Conservation (phyloP, 192 early-diverging fungal species). For the Backusella luteola region DNA sequence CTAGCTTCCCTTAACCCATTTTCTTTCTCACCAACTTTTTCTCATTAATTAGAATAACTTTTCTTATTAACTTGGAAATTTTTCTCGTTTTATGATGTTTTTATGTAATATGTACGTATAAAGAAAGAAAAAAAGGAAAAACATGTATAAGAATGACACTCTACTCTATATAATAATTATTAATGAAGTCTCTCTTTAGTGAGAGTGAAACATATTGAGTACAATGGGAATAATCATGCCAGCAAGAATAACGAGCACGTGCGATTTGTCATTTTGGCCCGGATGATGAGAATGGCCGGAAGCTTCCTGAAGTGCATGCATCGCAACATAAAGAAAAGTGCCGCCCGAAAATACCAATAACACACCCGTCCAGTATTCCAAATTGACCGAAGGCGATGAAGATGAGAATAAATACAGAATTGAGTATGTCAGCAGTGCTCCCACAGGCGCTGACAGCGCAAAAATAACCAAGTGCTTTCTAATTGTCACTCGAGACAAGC, state of each 20-base stretch:
- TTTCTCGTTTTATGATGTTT: too few species aligned
- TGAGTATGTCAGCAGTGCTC: slow-evolving; percentile 61
- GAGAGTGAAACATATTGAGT: slow-evolving; percentile 30
- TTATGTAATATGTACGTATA: not conserved
- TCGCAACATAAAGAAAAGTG: slow-evolving; percentile 91
- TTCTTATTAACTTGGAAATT: too few species aligned
- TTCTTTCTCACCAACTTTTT: too few species aligned
- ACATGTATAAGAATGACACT: slow-evolving; percentile 1
- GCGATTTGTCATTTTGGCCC: not conserved
- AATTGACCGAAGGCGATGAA: slow-evolving; percentile 33
- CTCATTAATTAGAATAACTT: too few species aligned
- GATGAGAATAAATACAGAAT: slow-evolving; percentile 40
- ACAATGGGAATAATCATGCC: slow-evolving; percentile 37
- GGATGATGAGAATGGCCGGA: slow-evolving; percentile 5
- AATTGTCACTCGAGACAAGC: slow-evolving; percentile 61
- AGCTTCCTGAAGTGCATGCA: slow-evolving; percentile 61
- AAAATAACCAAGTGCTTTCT: slow-evolving; percentile 79
- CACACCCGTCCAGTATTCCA: slow-evolving; percentile 78
- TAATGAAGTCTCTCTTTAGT: slow-evolving; percentile 10
- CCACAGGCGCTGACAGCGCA: slow-evolving; percentile 80
- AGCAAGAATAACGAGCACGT: slow-evolving; percentile 16
- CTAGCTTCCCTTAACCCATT: too few species aligned
- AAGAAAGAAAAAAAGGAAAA: not conserved
- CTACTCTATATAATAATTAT: not conserved
- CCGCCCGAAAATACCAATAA: slow-evolving; percentile 88